Evolutionary conservation across 305 asterid species (phyloP).

Genomic region (Fraxinus sp.): DNA sequence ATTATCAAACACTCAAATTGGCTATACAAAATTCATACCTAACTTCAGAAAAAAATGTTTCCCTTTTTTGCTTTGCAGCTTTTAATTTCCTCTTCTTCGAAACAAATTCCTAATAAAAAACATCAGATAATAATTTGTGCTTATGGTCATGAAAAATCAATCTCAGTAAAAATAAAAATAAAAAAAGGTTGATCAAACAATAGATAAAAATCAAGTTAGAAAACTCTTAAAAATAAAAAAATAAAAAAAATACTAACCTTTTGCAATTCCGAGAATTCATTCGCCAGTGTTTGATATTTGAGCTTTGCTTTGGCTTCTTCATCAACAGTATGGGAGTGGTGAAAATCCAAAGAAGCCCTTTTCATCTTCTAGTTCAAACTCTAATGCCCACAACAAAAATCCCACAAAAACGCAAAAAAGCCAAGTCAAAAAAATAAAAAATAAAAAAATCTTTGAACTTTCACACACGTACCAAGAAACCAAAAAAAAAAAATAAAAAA

Average conservation of each 20-base stretch:
- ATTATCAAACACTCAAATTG: not conserved
- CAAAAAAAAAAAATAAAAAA: conserved; percentile 7
- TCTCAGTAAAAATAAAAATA: not conserved
- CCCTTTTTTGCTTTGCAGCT: conserved; percentile 44
- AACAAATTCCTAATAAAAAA: conserved; percentile 41
- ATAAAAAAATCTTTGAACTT: not conserved
- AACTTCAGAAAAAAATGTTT: conserved; percentile 39
- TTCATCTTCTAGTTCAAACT: conserved; percentile 37
- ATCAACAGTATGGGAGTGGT: conserved; percentile 26
- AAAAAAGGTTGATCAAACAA: not conserved
- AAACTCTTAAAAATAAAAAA: too few species aligned
- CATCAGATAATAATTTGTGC: not conserved
- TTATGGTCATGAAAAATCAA: not conserved
- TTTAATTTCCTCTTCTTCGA: conserved; percentile 56
- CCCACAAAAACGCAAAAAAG: not conserved
- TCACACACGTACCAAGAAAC: not conserved
- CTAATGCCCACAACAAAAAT: not conserved
- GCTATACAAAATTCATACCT: conserved; percentile 30
- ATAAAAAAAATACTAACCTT: conserved; percentile 36
- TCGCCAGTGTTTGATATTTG: conserved; percentile 46
- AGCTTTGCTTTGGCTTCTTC: conserved; percentile 33
- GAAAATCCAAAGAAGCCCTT: conserved; percentile 35
- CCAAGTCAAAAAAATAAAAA: not conserved
- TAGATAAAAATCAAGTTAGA: not conserved
- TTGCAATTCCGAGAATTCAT: conserved; percentile 50